phyloP scores from a whole-genome alignment of 148 eudicot genomes.

The Cornus suecica region DNA sequence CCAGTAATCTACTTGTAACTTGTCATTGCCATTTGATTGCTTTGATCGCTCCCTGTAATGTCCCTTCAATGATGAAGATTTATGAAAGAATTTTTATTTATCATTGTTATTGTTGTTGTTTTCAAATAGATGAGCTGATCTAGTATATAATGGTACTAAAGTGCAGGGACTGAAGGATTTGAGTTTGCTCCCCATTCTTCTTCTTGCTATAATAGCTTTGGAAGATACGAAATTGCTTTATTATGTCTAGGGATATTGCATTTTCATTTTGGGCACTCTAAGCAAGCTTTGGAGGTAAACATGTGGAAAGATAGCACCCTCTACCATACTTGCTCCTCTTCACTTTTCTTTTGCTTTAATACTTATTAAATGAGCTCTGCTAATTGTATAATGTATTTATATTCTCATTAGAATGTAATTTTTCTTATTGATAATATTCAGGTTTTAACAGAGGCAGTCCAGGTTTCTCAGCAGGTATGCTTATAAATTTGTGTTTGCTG shows the following conservation, averaged over 20 bases:
- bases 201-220: slow-evolving; percentile 44
- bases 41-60: not conserved
- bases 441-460: slow-evolving; percentile 93
- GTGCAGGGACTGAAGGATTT: slow-evolving; percentile 99
- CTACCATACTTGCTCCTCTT: not conserved
- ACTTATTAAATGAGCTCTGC: not conserved
- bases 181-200: slow-evolving; percentile 56
- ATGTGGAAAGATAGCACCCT: slow-evolving; percentile 11
- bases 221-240: slow-evolving; percentile 86
- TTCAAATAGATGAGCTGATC: slow-evolving; percentile 23
- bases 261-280: slow-evolving; percentile 96
- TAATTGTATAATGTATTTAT: not conserved
- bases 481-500: not conserved
- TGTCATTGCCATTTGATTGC: not conserved
- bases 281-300: slow-evolving; percentile 79
- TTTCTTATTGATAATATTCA: slow-evolving; percentile 25
- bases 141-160: slow-evolving; percentile 36
- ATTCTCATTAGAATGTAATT: not conserved
- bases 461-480: slow-evolving; percentile 83
- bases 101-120: no score
- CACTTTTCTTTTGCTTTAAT: not conserved
- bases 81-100: not conserved
- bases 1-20: no score
- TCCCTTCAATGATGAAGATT: not conserved
- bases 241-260: slow-evolving; percentile 95